A percentile compares a stretch with the other conserved stretches of the same genome.
phyloP scores from a whole-genome alignment of 78 protist genomes.

The Dictyostelium intermedium region DNA sequence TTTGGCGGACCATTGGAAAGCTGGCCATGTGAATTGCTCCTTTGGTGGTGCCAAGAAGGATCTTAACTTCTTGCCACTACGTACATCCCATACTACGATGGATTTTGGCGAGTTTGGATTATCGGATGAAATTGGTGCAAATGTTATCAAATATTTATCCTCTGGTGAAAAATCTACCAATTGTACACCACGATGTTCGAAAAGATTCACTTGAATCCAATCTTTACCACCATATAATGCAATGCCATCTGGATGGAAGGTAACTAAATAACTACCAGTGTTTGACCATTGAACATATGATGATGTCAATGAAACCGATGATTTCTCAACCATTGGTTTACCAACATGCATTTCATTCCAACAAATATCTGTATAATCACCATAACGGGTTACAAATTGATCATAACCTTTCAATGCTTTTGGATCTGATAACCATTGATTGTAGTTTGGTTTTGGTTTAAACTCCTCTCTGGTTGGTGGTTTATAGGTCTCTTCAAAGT shows the following conservation, averaged over 20 bases:
- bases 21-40: slow-evolving; percentile 86
- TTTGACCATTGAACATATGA: slow-evolving; percentile 91
- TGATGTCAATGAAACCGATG: slow-evolving; percentile 79
- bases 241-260: slow-evolving; percentile 93
- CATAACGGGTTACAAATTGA: slow-evolving; percentile 80
- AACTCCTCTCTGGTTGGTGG: slow-evolving; percentile 14
- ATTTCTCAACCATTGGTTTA: slow-evolving; percentile 32
- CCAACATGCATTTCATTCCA: slow-evolving; percentile 87
- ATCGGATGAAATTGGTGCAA: slow-evolving; percentile 29
- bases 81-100: slow-evolving; percentile 88
- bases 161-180: slow-evolving; percentile 91
- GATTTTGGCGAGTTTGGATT: slow-evolving; percentile 71
- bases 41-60: slow-evolving; percentile 57
- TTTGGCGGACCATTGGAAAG: slow-evolving; percentile 90
- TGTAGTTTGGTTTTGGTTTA: not conserved
- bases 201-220: slow-evolving; percentile 48
- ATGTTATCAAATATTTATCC: slow-evolving; percentile 88
- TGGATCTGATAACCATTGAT: slow-evolving; percentile 60
- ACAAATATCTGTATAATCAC: slow-evolving; percentile 80
- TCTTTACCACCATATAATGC: slow-evolving; percentile 90
- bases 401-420: slow-evolving; percentile 55
- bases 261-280: slow-evolving; percentile 92
- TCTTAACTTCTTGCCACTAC: slow-evolving; percentile 45
- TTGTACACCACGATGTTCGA: slow-evolving; percentile 87
- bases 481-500: slow-evolving; percentile 9